Evolutionary conservation across 495 filamentous ascomycete genomes (phyloP), one percentile per base, ranked within the genome.

Genomic region (Neurospora tetraspora): DNA sequence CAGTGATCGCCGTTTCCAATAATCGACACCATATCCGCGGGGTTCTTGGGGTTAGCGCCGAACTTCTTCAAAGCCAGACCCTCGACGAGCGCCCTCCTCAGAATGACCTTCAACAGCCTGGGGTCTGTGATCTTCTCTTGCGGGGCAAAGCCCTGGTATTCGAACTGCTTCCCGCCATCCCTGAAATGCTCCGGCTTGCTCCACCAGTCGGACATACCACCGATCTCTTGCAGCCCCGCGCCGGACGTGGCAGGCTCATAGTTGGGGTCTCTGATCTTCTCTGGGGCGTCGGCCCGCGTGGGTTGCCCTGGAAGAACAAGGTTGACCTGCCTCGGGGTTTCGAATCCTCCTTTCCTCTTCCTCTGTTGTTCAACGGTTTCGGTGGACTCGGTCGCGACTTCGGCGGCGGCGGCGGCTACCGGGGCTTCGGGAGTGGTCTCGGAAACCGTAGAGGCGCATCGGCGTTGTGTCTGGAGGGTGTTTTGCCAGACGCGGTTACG

Each of bases 41-140:
- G 73, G 42, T 84, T 70, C n/a, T 75, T 70, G 2, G 71, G 73
- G 16, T 73, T 73, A 34, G 72, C 70, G 20, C 82, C 85, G 12
- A 79, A 81, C 72, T 84, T 71, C 69, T 81, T 80, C 70, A 91
- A 72, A 1, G 85, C 85, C 43, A 88, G 82, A 0, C 86, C 83
- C 80, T 92, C 90, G 4, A 91, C 83, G 14, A 92, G 74, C n/a
- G 90, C 89, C 70, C 83, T 79, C 73, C 90, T 87, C 37, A 91
- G 82, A 65, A 85, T 73, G 42, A 78, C 78, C 73, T 83, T 81
- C 16, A 88, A 75, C 31, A 85, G 72, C 3, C 78, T 77, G 4
- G 75, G 70, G 37, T 87, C 81, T n/a, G 73, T 76, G 8, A 84
- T 73, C 65, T 80, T 82, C 18, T 82, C 76, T 42, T 68, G 68